Base-by-base conservation (phyloP, 2,329 filamentous ascomycete genomes). In the Ceratocystis albifundus region DNA sequence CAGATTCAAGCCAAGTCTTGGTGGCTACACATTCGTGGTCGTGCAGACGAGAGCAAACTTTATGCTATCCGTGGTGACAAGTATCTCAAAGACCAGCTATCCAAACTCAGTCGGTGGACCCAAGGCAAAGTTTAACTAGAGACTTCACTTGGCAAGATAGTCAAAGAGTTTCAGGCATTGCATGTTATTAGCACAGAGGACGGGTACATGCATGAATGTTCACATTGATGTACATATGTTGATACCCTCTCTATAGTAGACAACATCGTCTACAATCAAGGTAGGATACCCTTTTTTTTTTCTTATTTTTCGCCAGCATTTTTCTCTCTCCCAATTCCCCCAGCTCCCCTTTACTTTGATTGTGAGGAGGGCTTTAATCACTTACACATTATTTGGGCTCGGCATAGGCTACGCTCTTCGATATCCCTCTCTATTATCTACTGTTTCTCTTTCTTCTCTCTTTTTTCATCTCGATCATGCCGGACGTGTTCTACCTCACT, bases 311-410 rank as follows among this genome's bases (percentile, higher is more conserved):
- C 32, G 32, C 32, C 32, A 22, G 45, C 28, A 46, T 44, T 55
- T 61, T n/a, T 50, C 41, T 12, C 32, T 3, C 32, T 10, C 32
- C 10, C 32, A 36, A 41, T 46, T 25, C 3, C 46, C 45, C 57
- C 57, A 61, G 57, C 57, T 61, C 57, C 55, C 36, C 64, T 66
- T 61, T 66, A 15, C 64, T 25, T 61, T 66, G 32, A 66, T 41
- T 66, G 57, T 66, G 64, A 66, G 32, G 55, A 66, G 57, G 28
- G 57, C 64, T 61, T 62, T 65, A 55, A 65, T 66, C 64, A 66
- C 64, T 61, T 66, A 61, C 64, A 65, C 44, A 46, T 45, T 66
- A 41, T 25, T 59, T 65, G 50, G 64, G 53, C 55, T 57, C 64
- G 57, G 64, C 61, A 66, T 53, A 66, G 57, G 57, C 64, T 66